phyloP scores from a whole-genome alignment of 352 stramenopile genomes.

The Phytopythium montanum region DNA sequence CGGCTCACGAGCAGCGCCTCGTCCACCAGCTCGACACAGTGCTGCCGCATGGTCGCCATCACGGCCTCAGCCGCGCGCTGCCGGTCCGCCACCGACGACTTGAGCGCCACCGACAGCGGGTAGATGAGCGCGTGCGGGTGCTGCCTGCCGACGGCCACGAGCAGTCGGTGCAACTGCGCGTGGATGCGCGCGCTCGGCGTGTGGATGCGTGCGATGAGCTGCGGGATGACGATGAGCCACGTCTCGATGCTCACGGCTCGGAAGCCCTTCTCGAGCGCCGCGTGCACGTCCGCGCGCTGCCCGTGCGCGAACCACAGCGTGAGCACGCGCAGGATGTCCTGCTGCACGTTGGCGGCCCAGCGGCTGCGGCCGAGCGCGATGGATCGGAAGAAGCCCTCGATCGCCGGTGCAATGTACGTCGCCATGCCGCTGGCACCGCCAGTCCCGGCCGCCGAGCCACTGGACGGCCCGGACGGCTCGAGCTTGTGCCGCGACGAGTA shows the following conservation, averaged over 20 bases:
- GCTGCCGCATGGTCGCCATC: constrained; percentile 92
- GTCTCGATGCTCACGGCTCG: constrained; percentile 94
- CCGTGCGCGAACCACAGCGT: constrained; percentile 98
- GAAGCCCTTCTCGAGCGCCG: constrained; percentile 78
- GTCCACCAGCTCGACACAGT: constrained; percentile 94
- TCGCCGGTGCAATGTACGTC: constrained; percentile 63
- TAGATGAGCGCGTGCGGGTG: constrained; percentile 99
- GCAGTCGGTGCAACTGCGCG: constrained; percentile 83
- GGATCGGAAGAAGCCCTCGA: constrained; percentile 93
- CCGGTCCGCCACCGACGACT: constrained; percentile 88
- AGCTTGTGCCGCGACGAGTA: constrained; percentile 44
- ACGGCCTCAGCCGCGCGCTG: constrained; percentile 94
- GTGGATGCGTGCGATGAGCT: constrained; percentile 92
- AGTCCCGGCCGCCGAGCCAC: no score
- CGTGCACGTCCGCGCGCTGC: constrained; percentile 87
- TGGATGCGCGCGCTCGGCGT: constrained; percentile 63
- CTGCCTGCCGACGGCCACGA: constrained; percentile 88
- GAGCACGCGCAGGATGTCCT: constrained; percentile 98
- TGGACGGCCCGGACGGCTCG: constrained; percentile 9
- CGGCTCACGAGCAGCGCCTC: constrained; percentile 93
- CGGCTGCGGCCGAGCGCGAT: constrained; percentile 95
- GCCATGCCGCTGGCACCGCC: no score
- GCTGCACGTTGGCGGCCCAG: constrained; percentile 96
- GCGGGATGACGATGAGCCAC: constrained; percentile 98
- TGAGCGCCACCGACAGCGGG: constrained; percentile 95